Conservation (phyloP, 176 grass and related monocot genomes). For the Musa beccarii region DNA sequence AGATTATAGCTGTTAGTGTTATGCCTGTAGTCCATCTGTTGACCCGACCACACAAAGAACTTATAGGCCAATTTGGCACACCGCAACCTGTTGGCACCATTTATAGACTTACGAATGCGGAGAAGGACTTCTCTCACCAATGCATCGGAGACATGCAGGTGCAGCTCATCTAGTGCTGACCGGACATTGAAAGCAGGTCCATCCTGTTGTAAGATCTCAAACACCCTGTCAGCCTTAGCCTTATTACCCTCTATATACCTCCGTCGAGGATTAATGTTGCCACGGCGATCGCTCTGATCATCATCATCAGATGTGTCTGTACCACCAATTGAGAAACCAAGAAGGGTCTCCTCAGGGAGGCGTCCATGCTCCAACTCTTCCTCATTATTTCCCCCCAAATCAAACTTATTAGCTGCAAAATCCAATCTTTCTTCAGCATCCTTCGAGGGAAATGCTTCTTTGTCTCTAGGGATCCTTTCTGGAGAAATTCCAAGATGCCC, state of each 20-base stretch:
- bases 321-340: conserved; percentile 38
- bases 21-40: conserved; percentile 54
- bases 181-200: conserved; percentile 62
- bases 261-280: conserved; percentile 8
- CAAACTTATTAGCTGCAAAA: conserved; percentile 6
- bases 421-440: conserved; percentile 16
- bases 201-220: conserved; percentile 68
- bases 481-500: neutral
- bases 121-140: conserved; percentile 65
- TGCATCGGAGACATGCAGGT: conserved; percentile 32
- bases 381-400: conserved; percentile 12
- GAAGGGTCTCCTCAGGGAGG: conserved; percentile 39
- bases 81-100: conserved; percentile 37
- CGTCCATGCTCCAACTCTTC: conserved; percentile 22
- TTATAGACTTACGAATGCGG: conserved; percentile 41
- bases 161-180: conserved; percentile 70
- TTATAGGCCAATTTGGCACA: conserved; percentile 71
- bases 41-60: conserved; percentile 74
- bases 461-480: neutral
- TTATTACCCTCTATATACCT: conserved; percentile 24
- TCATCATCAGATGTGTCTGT: conserved; percentile 23
- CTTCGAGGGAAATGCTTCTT: neutral
- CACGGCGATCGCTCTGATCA: neutral
- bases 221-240: conserved; percentile 37
- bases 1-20: conserved; percentile 59